phyloP scores from a whole-genome alignment of 495 filamentous ascomycete species.

The Aspergillus indologenus region DNA sequence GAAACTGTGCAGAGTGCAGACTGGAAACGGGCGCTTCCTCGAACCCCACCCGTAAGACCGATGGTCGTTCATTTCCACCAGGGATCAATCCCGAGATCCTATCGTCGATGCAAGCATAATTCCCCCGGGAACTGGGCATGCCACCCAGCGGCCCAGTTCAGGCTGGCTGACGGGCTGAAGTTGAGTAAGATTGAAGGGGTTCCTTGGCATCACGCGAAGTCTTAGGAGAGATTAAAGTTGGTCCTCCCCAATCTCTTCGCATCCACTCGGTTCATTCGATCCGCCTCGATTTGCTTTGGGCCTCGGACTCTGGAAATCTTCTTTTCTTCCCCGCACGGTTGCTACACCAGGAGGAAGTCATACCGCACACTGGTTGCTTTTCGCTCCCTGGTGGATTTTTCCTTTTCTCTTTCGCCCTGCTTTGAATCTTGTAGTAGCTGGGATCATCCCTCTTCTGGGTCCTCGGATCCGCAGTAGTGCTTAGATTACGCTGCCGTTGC shows the following conservation, averaged over 20 bases:
- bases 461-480: neutral
- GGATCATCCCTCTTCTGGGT: constrained; percentile 1
- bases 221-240: constrained; percentile 26
- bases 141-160: neutral
- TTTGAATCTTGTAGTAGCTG: too few species aligned
- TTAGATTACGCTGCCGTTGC: neutral
- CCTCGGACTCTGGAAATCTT: constrained; percentile 9
- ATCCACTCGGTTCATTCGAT: constrained; percentile 21
- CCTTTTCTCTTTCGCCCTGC: neutral
- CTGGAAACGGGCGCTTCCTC: neutral
- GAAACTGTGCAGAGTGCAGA: neutral
- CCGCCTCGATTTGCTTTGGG: constrained; percentile 20
- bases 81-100: constrained; percentile 2
- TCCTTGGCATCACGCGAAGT: constrained; percentile 24
- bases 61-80: constrained; percentile 3
- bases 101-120: neutral
- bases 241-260: constrained; percentile 16
- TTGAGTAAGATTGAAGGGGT: constrained; percentile 19
- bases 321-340: constrained; percentile 25
- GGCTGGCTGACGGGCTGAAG: neutral
- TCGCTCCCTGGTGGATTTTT: neutral
- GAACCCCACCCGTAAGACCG: neutral
- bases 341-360: constrained; percentile 5
- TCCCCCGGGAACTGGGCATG: neutral
- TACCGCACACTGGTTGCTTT: neutral